Evolutionary conservation across 2,329 filamentous ascomycete species (phyloP).

Genomic region (Ophiostoma fasciatum): DNA sequence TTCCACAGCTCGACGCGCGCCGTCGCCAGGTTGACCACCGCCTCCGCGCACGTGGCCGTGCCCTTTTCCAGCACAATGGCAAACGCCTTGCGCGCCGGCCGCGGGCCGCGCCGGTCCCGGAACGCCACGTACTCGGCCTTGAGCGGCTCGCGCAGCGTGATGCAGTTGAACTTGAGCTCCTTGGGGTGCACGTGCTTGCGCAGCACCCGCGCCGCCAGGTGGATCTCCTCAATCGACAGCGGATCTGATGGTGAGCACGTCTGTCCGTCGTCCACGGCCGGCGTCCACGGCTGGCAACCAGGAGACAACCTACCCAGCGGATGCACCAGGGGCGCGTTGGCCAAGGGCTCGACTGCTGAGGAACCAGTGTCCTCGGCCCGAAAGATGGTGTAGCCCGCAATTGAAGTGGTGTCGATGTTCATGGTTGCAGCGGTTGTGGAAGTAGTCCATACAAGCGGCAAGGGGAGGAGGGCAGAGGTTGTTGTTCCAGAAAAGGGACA

Average conservation of each 20-base stretch:
- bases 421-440: conserved; percentile 17
- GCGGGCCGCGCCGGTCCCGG: conserved; percentile 49
- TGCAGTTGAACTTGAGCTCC: conserved; percentile 70
- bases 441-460: conserved; percentile 11
- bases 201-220: conserved; percentile 45
- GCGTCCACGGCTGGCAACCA: too few relatives aligned
- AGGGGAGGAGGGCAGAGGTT: too few relatives aligned
- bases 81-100: conserved; percentile 50
- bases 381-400: conserved; percentile 31
- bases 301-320: conserved; percentile 20
- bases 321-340: conserved; percentile 20
- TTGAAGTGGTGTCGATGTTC: conserved; percentile 27
- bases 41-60: conserved; percentile 65
- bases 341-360: conserved; percentile 17
- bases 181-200: conserved; percentile 55
- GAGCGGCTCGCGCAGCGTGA: conserved; percentile 70
- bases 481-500: too few relatives aligned
- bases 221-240: conserved; percentile 39
- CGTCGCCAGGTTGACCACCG: conserved; percentile 56
- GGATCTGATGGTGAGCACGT: conserved; percentile 27
- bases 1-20: conserved; percentile 60
- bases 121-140: conserved; percentile 75
- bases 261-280: too few relatives aligned
- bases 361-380: conserved; percentile 26
- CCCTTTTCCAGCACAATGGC: conserved; percentile 76